Evolutionary conservation across 1,284 basidiomycete genomes (phyloP).

Genomic region (Psilocybe mexicana): DNA sequence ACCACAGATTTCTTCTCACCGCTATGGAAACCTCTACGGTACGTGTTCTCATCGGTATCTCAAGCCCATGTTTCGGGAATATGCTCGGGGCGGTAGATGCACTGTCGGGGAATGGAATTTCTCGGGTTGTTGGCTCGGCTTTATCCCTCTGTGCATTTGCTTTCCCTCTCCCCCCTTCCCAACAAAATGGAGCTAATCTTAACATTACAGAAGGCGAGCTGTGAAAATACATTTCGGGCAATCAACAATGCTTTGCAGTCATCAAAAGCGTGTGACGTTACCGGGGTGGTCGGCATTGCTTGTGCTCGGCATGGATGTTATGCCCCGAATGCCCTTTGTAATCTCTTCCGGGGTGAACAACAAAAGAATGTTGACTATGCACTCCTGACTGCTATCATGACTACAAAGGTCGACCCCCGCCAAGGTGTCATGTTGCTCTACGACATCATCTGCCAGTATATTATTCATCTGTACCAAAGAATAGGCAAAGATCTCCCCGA

Average conservation of each 20-base stretch:
- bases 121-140: no score
- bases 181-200: no score
- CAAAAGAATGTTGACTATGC: slow-evolving; percentile 9
- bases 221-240: slow-evolving; percentile 14
- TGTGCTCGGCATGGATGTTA: slow-evolving; percentile 18
- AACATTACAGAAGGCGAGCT: background rate
- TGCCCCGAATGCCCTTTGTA: slow-evolving; percentile 2
- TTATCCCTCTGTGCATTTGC: no score
- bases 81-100: no score
- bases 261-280: slow-evolving; percentile 13
- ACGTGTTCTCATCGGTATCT: background rate
- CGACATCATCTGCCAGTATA: slow-evolving; percentile 16
- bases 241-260: slow-evolving; percentile 9
- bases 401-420: background rate
- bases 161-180: no score
- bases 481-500: background rate
- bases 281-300: slow-evolving; percentile 16
- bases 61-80: no score
- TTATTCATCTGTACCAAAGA: background rate
- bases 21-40: slow-evolving; percentile 12
- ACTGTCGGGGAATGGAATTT: no score
- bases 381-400: slow-evolving; percentile 1
- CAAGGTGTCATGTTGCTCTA: slow-evolving; percentile 11
- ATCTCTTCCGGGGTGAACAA: slow-evolving; percentile 6
- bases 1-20: slow-evolving; percentile 9